phyloP scores from a whole-genome alignment of 257 asterid species.

The Nicotiana undulata region DNA sequence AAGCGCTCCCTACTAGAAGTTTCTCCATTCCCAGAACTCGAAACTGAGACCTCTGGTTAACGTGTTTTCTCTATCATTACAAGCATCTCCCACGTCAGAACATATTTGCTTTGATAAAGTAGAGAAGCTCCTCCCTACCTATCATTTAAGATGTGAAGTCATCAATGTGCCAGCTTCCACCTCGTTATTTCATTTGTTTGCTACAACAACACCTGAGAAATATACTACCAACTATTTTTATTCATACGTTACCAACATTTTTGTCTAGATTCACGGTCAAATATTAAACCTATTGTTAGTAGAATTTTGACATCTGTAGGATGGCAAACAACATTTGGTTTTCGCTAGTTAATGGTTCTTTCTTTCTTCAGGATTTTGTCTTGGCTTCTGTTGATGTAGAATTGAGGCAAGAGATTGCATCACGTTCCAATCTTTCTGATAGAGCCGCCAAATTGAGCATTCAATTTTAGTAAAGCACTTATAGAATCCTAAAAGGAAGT shows the following conservation, averaged over 20 bases:
- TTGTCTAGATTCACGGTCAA: background rate
- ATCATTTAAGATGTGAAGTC: conserved; percentile 1
- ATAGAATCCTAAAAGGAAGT: background rate
- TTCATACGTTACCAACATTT: background rate
- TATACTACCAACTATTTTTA: background rate
- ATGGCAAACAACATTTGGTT: background rate
- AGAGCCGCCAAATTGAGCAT: background rate
- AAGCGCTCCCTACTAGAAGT: background rate
- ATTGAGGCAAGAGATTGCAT: background rate
- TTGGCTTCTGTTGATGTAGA: background rate
- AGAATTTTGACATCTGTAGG: background rate
- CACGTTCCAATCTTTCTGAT: background rate
- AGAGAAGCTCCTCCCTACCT: background rate
- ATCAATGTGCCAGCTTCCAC: background rate
- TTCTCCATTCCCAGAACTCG: background rate
- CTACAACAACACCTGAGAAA: background rate
- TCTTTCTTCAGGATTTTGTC: background rate
- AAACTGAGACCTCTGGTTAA: background rate
- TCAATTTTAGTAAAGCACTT: background rate
- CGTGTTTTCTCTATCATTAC: background rate
- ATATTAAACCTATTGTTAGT: background rate
- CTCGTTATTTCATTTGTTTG: background rate
- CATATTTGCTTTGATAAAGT: background rate
- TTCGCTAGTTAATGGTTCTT: background rate
- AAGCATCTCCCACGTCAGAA: background rate